Evolutionary conservation across 306 rosid genomes (phyloP), one percentile per base, ranked within the genome.

Genomic region (Lagenaria siceraria): DNA sequence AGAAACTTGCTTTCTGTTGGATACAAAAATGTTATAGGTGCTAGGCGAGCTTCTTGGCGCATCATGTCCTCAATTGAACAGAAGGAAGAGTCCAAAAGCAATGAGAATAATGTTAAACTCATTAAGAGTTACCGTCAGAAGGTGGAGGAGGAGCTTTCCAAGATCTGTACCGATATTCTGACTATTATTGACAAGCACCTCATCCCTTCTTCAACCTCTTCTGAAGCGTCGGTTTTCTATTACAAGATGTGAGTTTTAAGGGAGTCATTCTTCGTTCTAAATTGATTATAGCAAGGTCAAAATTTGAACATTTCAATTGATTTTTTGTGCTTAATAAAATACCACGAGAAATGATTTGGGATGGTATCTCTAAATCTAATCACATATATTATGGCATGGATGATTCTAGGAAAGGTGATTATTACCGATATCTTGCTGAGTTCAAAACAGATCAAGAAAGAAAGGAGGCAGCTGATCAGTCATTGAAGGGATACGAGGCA

Each of bases 1-100:
- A 94, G 98, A 87, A 94, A 94, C 88, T 96, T 94, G 75, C 97
- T 94, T 13, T 94, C 98, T 17, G 98, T 94, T 60, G 98, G 98
- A 73, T 94, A 94, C 88, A 94, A 94, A 81, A 94, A 94, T 56
- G 98, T 94, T 61, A 94, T 94, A 62, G 98, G 98, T 73, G 98
- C 98, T 52, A 78, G 97, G 51, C 81, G 98, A 75, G 98, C 98
- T 64, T 94, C 98, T 7, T 94, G 98, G 98, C 96, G 98, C 24
- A 94, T 94, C 33, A 94, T 94, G 98, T 92, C 98, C 53, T 94
- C 98, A 55, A 94, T 94, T 81, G 97, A 94, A 87, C 98, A 94
- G 83, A 94, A 90, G 87, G 98, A 94, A 85, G 98, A 94, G 86
- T 84, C 96, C 12, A 94, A 94, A 84, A 94, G 95, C 46, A 94